Conservation (phyloP, 441 rosid species). For the Pelargonium citronellum region DNA sequence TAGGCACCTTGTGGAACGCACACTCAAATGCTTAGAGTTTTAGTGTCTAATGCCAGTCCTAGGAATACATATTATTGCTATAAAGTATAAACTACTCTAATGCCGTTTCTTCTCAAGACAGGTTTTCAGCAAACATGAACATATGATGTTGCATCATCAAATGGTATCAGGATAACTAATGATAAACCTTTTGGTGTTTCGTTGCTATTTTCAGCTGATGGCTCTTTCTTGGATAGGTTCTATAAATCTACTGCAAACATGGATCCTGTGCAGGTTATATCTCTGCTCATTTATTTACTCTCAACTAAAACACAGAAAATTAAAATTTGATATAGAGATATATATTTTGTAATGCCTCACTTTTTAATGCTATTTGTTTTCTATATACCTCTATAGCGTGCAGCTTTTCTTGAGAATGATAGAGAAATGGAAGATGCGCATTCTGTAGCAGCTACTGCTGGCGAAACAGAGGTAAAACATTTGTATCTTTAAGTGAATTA, state of each 20-base stretch:
- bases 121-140: neutral
- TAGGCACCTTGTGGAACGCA: neutral
- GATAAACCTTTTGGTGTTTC: constrained; percentile 1
- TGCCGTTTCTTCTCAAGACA: neutral
- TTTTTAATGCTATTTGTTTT: constrained; percentile 10
- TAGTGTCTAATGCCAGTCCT: neutral
- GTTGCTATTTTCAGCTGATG: constrained; percentile 48
- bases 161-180: neutral
- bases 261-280: constrained; percentile 64
- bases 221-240: constrained; percentile 72
- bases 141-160: neutral
- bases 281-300: neutral
- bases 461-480: constrained; percentile 61
- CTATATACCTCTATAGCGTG: constrained; percentile 42
- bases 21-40: neutral
- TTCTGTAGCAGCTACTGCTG: constrained; percentile 72
- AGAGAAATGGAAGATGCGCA: constrained; percentile 81
- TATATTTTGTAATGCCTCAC: neutral
- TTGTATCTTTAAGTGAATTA: neutral
- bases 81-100: neutral
- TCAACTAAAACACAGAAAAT: neutral
- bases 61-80: too few species aligned
- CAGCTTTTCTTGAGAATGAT: constrained; percentile 65
- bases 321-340: neutral
- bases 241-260: constrained; percentile 65